These are phyloP conservation scores for Platanthera zijinensis DNA, from an alignment of 106 monocot genomes.

Conservation along the genomic window DNA sequence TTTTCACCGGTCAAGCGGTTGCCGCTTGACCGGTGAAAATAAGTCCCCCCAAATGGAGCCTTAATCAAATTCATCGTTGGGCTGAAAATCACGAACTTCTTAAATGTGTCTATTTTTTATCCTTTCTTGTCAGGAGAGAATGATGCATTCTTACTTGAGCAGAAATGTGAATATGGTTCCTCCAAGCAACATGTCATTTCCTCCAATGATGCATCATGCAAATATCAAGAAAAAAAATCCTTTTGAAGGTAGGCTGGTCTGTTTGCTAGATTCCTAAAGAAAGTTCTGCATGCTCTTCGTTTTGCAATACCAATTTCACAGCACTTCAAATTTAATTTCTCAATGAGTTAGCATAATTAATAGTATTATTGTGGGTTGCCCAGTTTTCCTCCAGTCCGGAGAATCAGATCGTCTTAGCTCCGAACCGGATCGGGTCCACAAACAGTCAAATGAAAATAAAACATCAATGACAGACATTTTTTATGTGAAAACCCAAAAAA, in stretches of 20 bases:
- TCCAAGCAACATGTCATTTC: neutral
- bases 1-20: too few species aligned
- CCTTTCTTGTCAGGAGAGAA: neutral
- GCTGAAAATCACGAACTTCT: neutral
- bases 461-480: too few species aligned
- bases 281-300: neutral
- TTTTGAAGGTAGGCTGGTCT: neutral
- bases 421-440: too few species aligned
- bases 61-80: neutral
- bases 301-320: neutral
- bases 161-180: conserved; percentile 4
- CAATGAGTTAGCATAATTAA: too few species aligned
- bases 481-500: too few species aligned
- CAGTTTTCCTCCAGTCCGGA: too few species aligned
- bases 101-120: neutral
- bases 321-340: neutral
- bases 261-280: neutral
- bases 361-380: too few species aligned
- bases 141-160: conserved; percentile 5
- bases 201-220: conserved; percentile 1
- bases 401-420: too few species aligned
- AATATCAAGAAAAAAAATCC: neutral
- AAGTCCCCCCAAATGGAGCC: too few species aligned
- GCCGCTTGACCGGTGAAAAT: too few species aligned
- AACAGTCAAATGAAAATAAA: too few species aligned